Evolutionary conservation across 1,284 basidiomycete species (phyloP).

Genomic region (Leccinum proximum): DNA sequence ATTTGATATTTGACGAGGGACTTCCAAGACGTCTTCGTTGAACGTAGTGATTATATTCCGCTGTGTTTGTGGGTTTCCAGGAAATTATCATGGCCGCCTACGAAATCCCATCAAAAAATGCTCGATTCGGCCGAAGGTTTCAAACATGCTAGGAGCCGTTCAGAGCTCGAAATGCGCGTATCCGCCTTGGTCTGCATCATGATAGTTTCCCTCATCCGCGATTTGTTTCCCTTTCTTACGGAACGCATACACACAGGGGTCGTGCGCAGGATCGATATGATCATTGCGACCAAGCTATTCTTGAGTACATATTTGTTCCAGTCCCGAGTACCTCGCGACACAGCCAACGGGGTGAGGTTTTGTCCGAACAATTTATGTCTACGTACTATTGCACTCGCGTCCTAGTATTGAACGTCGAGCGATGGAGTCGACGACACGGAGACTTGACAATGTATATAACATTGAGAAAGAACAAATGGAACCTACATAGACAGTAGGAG

Average conservation of each 20-base stretch:
- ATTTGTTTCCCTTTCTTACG: background rate
- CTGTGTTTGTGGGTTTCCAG: constrained; percentile 7
- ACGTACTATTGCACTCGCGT: too few relatives aligned
- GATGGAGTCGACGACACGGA: too few relatives aligned
- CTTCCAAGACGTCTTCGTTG: background rate
- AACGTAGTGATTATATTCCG: background rate
- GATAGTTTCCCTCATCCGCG: background rate
- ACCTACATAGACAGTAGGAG: too few relatives aligned
- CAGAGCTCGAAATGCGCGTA: constrained; percentile 44
- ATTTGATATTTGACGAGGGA: background rate
- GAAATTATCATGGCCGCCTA: constrained; percentile 46
- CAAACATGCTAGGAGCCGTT: constrained; percentile 44
- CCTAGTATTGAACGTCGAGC: too few relatives aligned
- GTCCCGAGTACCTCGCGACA: constrained; percentile 30
- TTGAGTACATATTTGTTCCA: constrained; percentile 26
- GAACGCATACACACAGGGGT: constrained; percentile 38
- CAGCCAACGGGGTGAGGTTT: too few relatives aligned
- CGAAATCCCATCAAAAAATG: constrained; percentile 45
- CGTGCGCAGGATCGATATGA: constrained; percentile 63
- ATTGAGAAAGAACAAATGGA: too few relatives aligned
- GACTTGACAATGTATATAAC: too few relatives aligned
- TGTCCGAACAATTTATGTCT: too few relatives aligned
- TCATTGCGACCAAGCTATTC: constrained; percentile 50
- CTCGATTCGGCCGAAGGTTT: constrained; percentile 63
- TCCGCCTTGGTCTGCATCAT: background rate